A percentile compares a stretch with the other conserved stretches of the same genome.
These are phyloP conservation scores for Saururus chinensis DNA, from an alignment of 164 flowering plant species.

Conservation along the genomic window DNA sequence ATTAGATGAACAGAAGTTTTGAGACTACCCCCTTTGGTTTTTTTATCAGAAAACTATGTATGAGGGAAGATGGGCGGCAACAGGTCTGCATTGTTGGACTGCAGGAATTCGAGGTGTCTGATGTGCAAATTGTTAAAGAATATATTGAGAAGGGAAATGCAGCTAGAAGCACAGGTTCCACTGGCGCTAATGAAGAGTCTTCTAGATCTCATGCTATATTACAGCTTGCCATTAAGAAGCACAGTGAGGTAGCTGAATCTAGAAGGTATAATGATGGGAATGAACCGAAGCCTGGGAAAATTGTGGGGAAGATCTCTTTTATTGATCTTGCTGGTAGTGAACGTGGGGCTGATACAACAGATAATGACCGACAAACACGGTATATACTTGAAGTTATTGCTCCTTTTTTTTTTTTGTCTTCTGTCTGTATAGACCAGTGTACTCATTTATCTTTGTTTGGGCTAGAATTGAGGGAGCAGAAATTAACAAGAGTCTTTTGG, in stretches of 20 bases:
- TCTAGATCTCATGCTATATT: constrained; percentile 97
- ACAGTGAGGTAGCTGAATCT: constrained; percentile 59
- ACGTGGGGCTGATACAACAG: constrained; percentile 98
- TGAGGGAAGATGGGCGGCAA: constrained; percentile 99
- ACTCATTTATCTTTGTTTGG: neutral
- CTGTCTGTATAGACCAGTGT: neutral
- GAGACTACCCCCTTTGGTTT: constrained; percentile 2
- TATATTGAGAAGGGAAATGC: constrained; percentile 93
- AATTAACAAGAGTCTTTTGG: constrained; percentile 97
- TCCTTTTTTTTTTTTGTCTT: neutral
- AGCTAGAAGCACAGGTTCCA: constrained; percentile 96
- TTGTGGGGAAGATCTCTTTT: constrained; percentile 92
- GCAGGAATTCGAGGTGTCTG: constrained; percentile 96
- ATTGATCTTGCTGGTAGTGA: constrained; percentile 99
- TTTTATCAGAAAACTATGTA: constrained; percentile 73
- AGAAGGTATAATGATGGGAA: constrained; percentile 63
- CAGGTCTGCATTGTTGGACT: constrained; percentile 99
- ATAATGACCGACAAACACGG: constrained; percentile 97
- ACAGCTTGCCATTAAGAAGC: constrained; percentile 87
- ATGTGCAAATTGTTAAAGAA: constrained; percentile 93
- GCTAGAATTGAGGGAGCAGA: constrained; percentile 98
- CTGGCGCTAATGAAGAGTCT: constrained; percentile 99
- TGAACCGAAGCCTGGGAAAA: constrained; percentile 57
- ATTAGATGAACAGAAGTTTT: neutral
- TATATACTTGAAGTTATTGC: constrained; percentile 11